A percentile compares a stretch with the other conserved stretches of the same genome.
phyloP scores from a whole-genome alignment of 192 early-diverging fungal species.

The Mortierella hygrophila region DNA sequence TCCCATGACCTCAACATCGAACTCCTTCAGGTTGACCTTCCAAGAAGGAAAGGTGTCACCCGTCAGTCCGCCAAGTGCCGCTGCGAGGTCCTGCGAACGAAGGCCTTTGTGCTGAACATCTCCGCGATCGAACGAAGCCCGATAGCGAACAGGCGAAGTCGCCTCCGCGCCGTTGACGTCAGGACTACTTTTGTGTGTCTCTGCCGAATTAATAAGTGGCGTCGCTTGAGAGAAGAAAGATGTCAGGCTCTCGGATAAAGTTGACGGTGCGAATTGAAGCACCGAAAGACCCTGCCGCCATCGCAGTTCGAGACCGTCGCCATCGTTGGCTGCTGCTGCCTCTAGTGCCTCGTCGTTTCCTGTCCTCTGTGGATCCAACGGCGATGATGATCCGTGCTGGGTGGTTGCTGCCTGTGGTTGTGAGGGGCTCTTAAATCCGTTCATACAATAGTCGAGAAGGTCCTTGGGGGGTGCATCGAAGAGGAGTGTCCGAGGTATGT shows the following conservation, averaged over 20 bases:
- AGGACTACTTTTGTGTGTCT: background rate
- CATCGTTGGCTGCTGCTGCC: background rate
- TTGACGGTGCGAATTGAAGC: constrained; percentile 12
- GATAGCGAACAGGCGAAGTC: constrained; percentile 5
- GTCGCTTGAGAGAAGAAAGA: background rate
- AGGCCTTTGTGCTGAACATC: constrained; percentile 42
- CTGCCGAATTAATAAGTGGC: background rate
- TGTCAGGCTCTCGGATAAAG: constrained; percentile 6
- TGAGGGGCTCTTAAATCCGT: background rate
- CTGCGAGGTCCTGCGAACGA: constrained; percentile 47
- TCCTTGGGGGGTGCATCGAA: background rate
- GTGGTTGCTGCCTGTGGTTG: background rate
- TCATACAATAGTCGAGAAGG: background rate
- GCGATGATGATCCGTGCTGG: background rate
- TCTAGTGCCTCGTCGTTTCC: too few relatives aligned
- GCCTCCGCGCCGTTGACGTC: background rate
- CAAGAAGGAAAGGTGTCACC: constrained; percentile 44
- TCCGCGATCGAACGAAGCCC: constrained; percentile 49
- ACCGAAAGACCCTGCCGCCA: constrained; percentile 32
- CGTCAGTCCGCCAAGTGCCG: constrained; percentile 30
- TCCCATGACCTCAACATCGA: constrained; percentile 55
- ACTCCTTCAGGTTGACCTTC: constrained; percentile 59
- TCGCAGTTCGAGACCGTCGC: background rate
- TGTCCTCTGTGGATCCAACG: background rate
- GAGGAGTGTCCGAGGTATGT: constrained; percentile 11